A percentile compares a stretch with the other conserved stretches of the same genome.
Evolutionary conservation across 2,329 filamentous ascomycete species (phyloP).

Genomic region (Apiospora rasikravindrae): DNA sequence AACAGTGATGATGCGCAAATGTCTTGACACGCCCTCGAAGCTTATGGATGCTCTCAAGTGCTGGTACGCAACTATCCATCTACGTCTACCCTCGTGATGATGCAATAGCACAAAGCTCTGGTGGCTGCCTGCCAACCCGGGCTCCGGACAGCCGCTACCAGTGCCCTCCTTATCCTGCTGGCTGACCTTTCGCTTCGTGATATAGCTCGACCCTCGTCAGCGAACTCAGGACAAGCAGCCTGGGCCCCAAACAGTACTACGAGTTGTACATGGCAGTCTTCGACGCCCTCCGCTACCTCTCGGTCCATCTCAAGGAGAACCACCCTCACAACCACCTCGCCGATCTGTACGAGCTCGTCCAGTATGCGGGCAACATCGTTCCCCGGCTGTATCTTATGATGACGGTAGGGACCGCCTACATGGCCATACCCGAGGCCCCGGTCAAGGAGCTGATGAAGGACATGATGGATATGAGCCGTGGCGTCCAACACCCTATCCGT

Average conservation of each 20-base stretch:
- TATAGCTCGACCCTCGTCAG: slow-evolving; percentile 95
- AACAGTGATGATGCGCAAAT: slow-evolving; percentile 96
- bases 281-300: slow-evolving; percentile 94
- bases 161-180: not conserved
- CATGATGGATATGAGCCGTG: slow-evolving; percentile 99
- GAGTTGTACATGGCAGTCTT: slow-evolving; percentile 99
- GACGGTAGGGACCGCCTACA: slow-evolving; percentile 98
- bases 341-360: slow-evolving; percentile 95
- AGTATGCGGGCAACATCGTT: slow-evolving; percentile 98
- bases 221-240: slow-evolving; percentile 94
- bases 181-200: slow-evolving; percentile 35
- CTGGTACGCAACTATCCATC: slow-evolving; percentile 69
- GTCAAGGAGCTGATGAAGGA: slow-evolving; percentile 99
- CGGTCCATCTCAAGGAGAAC: slow-evolving; percentile 94
- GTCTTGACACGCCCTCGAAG: slow-evolving; percentile 94
- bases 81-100: slow-evolving; percentile 1
- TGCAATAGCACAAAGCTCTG: slow-evolving; percentile 21
- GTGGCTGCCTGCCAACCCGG: slow-evolving; percentile 19
- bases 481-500: slow-evolving; percentile 94
- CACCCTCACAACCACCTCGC: slow-evolving; percentile 98
- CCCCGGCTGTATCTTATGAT: slow-evolving; percentile 98
- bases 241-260: slow-evolving; percentile 99
- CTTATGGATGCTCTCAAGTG: slow-evolving; percentile 99
- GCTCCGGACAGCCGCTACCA: not conserved
- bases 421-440: slow-evolving; percentile 96